Conservation (phyloP, 495 filamentous ascomycete genomes). For the Penicillium argentinense region DNA sequence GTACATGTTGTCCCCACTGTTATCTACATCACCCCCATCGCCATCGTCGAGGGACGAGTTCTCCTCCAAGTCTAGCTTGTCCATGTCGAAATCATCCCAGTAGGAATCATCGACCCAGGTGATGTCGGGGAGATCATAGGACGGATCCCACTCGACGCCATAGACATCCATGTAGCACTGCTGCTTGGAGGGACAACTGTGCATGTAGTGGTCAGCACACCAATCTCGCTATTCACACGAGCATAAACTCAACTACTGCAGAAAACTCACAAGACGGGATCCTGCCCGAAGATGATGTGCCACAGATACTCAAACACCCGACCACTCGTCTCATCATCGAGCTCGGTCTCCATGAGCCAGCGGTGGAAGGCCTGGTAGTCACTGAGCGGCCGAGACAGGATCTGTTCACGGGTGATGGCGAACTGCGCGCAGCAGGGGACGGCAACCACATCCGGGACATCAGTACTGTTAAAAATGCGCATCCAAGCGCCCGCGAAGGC, state of each 20-base stretch:
- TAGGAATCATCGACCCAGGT: conserved; percentile 5
- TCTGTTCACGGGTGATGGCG: conserved; percentile 55
- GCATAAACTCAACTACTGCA: too few species aligned
- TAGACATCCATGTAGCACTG: conserved; percentile 37
- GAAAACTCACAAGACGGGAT: conserved; percentile 34
- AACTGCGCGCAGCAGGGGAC: conserved; percentile 71
- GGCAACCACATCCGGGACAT: conserved; percentile 47
- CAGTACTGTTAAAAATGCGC: conserved; percentile 44
- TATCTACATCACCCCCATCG: too few species aligned
- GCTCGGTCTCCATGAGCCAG: conserved; percentile 61
- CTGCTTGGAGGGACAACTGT: conserved; percentile 31
- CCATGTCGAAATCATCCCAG: conserved; percentile 4
- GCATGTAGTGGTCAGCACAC: too few species aligned
- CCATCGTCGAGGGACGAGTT: neutral
- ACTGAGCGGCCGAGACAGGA: conserved; percentile 45
- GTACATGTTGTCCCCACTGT: neutral
- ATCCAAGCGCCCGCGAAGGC: conserved; percentile 38
- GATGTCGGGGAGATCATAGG: neutral
- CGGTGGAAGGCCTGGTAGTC: conserved; percentile 56
- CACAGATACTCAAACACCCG: conserved; percentile 71
- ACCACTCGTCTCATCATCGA: conserved; percentile 58
- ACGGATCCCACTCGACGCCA: conserved; percentile 15
- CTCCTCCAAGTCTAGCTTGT: neutral
- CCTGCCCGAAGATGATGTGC: conserved; percentile 63
- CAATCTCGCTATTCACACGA: neutral